Base-by-base conservation (phyloP, 352 stramenopile genomes). In the Globisporangium uncinulatum region DNA sequence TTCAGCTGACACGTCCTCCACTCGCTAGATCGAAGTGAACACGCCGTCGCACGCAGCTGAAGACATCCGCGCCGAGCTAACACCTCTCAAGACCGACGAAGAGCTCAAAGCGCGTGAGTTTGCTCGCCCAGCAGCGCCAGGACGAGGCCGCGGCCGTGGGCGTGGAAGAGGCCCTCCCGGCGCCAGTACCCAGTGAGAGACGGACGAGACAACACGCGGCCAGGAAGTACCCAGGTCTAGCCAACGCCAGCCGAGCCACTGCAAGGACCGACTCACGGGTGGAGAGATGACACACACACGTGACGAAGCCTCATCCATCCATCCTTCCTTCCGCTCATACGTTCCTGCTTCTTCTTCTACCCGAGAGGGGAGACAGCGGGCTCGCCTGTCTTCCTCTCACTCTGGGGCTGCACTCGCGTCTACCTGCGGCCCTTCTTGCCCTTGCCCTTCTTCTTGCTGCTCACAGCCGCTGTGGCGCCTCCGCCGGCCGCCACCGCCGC, bases 341-440 rank as follows among this genome's bases (percentile, higher is more conserved):
- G n/a, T n/a, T 29, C 24, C 24, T 29, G 24, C 24, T 29, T 29
- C 24, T 29, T 29, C 24, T 29, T 29, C 24, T 29, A 29, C 24
- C 24, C 13, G 37, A 43, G 37, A 43, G 17, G 37, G 17, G 37
- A 43, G 37, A 43, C 37, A 17, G 24, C 4, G 24, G 24, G 24
- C 24, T 29, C 24, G 24, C 24, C 24, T 29, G 24, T 29, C 24
- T 29, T 29, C 24, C 42, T 46, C 42, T 46, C 42, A 9, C 15
- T 29, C 24, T 29, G 24, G 24, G 24, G 24, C 24, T 29, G 24
- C 24, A 29, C 42, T 34, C 6, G 34, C 42, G 34, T 65, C 84
- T 92, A 94, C 85, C 77, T 87, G 59, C 81, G 77, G 44, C 82
- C 80, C 74, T 94, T 94, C 70, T 94, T 92, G 9, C 70, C 73